Evolutionary conservation across 768 basidiomycete genomes (phyloP).

Genomic region (Glaciozyma antarctica): DNA sequence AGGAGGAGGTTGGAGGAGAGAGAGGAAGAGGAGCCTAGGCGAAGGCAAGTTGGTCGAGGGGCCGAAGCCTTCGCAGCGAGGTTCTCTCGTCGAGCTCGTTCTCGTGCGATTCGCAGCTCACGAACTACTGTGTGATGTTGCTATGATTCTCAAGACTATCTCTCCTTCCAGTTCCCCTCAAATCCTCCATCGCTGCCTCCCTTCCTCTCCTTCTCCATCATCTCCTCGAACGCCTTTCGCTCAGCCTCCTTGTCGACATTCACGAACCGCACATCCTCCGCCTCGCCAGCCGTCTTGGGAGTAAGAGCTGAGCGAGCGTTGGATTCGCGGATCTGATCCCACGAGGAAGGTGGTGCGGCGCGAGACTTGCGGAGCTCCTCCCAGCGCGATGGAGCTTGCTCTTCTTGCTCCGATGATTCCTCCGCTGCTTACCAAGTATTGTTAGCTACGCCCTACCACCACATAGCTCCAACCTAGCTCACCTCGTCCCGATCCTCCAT

Average conservation of each 20-base stretch:
- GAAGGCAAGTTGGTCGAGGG: neutral
- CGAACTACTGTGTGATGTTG: no score
- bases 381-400: neutral
- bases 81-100: neutral
- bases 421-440: neutral
- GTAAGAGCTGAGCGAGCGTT: neutral
- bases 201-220: constrained; percentile 1
- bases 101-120: no score
- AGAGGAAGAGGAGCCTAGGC: neutral
- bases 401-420: neutral
- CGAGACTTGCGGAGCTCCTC: constrained; percentile 1
- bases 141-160: neutral
- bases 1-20: neutral
- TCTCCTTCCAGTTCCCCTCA: neutral
- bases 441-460: neutral
- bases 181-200: neutral
- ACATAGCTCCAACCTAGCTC: neutral
- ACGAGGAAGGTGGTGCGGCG: neutral
- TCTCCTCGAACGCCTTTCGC: neutral
- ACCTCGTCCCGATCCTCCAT: neutral
- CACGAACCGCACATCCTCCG: neutral
- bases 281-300: neutral
- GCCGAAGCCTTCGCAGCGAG: neutral
- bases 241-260: neutral
- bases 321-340: neutral